phyloP scores from a whole-genome alignment of 2,329 filamentous ascomycete genomes.

The Cyclaneusma minus region DNA sequence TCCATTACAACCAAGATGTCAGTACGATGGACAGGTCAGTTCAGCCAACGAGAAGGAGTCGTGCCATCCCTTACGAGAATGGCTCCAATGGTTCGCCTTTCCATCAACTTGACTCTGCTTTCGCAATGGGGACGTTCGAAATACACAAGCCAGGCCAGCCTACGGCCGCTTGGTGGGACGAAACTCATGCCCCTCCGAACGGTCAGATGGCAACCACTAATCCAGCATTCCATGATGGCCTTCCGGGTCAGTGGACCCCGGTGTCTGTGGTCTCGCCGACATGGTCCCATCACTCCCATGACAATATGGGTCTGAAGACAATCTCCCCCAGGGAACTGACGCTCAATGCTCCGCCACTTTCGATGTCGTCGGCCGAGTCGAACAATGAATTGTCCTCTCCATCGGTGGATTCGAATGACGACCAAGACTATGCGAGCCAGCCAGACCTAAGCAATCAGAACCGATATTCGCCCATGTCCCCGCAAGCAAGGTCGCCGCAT shows the following conservation, averaged over 20 bases:
- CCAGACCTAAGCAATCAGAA: conserved; percentile 2
- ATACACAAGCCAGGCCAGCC: no score
- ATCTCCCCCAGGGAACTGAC: conserved; percentile 13
- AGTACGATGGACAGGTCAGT: no score
- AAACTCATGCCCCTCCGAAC: conserved; percentile 1
- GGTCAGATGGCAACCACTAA: conserved; percentile 1
- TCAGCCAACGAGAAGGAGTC: conserved; percentile 2
- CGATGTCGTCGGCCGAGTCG: conserved; percentile 8
- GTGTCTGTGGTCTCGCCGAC: neutral
- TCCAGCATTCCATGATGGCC: conserved; percentile 6
- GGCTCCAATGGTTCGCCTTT: conserved; percentile 5
- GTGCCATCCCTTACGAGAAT: conserved; percentile 6
- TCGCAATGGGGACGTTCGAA: no score
- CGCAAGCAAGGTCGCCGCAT: conserved; percentile 2
- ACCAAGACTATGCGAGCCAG: conserved; percentile 8
- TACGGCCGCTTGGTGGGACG: conserved; percentile 7
- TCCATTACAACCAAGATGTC: no score
- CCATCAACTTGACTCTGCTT: neutral
- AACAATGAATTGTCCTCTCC: conserved; percentile 8
- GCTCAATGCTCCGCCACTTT: conserved; percentile 6
- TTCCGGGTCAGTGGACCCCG: conserved; percentile 8
- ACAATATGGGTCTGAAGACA: conserved; percentile 6
- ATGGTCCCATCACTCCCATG: conserved; percentile 6
- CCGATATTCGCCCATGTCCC: no score
- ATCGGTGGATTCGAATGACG: no score